Percentiles rank a stretch among this genome's conserved stretches.
Conservation (phyloP, 331 rosid genomes). For the Spiraea crenata region DNA sequence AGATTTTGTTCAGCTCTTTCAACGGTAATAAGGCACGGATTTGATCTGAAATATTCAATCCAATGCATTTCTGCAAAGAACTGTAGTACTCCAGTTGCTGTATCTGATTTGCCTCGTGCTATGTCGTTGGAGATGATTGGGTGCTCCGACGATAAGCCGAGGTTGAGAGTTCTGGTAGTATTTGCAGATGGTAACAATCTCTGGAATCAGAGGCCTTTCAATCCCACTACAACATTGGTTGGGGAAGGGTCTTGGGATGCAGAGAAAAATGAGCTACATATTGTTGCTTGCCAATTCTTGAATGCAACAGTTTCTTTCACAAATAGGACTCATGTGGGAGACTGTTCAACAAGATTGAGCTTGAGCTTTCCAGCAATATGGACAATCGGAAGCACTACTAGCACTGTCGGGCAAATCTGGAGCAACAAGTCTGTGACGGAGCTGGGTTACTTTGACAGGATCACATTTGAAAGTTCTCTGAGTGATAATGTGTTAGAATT, state of each 20-base stretch:
- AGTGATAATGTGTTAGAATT: too few relatives aligned
- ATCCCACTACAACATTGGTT: constrained; percentile 34
- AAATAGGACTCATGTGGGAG: constrained; percentile 28
- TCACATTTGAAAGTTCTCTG: constrained; percentile 27
- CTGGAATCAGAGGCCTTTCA: constrained; percentile 16
- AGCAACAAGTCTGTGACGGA: constrained; percentile 35
- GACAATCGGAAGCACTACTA: constrained; percentile 38
- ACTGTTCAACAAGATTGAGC: constrained; percentile 50
- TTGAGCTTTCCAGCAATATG: constrained; percentile 40
- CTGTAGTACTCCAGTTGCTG: constrained; percentile 40
- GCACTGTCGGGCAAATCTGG: constrained; percentile 52
- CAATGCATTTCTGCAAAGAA: constrained; percentile 15
- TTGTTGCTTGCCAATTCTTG: constrained; percentile 44
- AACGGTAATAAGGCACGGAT: neutral
- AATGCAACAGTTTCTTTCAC: constrained; percentile 15
- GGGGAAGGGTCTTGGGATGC: constrained; percentile 70
- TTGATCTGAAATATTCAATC: constrained; percentile 39
- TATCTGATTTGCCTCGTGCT: constrained; percentile 25
- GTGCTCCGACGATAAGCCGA: constrained; percentile 26
- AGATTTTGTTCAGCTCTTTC: constrained; percentile 29
- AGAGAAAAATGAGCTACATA: constrained; percentile 23
- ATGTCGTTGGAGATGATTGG: constrained; percentile 34
- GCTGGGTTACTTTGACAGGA: constrained; percentile 35
- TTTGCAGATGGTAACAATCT: constrained; percentile 18
- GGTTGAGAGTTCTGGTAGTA: constrained; percentile 31